Evolutionary conservation across 23 red algal species (phyloP), one percentile per base, ranked within the genome.

Genomic region (Gracilaria gracilis): DNA sequence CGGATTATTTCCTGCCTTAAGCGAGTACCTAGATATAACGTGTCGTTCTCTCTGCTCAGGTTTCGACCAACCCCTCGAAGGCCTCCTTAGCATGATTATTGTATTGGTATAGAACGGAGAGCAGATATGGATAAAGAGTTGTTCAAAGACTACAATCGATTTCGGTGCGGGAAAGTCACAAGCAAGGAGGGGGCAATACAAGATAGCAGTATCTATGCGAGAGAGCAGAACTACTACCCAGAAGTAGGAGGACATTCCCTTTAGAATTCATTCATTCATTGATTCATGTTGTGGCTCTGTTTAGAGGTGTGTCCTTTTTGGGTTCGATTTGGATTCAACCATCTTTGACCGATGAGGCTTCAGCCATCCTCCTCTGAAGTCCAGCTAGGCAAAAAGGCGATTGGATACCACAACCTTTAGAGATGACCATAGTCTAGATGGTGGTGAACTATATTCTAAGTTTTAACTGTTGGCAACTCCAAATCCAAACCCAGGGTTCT

Each of bases 1-100:
- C 16, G 72, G 72, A 28, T 15, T 46, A 1, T 77, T 49, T 50
- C 72, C 72, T 3, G 72, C 72, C 27, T 8, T n/a, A 77, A 77
- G 72, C 20, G 72, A 51, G 25, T 77, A 77, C 50, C 72, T 5
- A 16, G 38, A 49, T 51, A 77, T 77, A 51, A 77, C 38, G 16
- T 29, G 50, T 25, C 39, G 12, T 49, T 51, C 31, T 7, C 27
- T 77, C 34, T 51, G 20, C 72, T 27, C n/a, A 31, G 72, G 28
- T 19, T 28, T 40, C 0, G 42, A 49, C 72, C 39, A 77, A 25
- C 46, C 39, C 36, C 42, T 20, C 4, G 39, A 77, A 6, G 40
- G 40, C 46, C 72, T 7, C 27, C 72, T 77, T 20, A 28, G 31
- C 42, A 49, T 77, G 9, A 19, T 24, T 29, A 31, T 29, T 29